Percentiles rank a stretch among this genome's conserved stretches.
Evolutionary conservation across 331 rosid species (phyloP).

Genomic region (Malus hybrid): DNA sequence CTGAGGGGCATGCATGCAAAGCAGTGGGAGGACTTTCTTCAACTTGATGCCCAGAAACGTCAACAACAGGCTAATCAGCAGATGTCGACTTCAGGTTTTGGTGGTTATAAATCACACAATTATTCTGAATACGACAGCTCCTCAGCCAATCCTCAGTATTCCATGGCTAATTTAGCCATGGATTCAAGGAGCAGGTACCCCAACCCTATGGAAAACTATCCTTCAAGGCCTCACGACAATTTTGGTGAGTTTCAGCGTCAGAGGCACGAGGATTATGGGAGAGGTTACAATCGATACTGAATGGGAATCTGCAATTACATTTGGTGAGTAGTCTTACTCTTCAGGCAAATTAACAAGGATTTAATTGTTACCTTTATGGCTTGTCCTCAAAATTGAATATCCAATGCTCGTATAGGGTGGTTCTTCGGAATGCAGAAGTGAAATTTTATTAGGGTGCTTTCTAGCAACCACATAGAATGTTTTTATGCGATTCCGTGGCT

Average conservation of each 20-base stretch:
- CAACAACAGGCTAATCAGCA: slow-evolving; percentile 74
- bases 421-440: slow-evolving; percentile 3
- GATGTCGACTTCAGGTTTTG: slow-evolving; percentile 51
- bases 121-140: slow-evolving; percentile 66
- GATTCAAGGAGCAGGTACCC: slow-evolving; percentile 79
- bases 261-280: slow-evolving; percentile 71
- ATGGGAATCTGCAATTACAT: slow-evolving; percentile 27
- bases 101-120: slow-evolving; percentile 62
- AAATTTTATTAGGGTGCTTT: slow-evolving; percentile 3
- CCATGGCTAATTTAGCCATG: slow-evolving; percentile 46
- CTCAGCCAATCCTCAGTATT: slow-evolving; percentile 48
- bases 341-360: slow-evolving; percentile 22
- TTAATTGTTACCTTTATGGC: slow-evolving; percentile 15
- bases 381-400: slow-evolving; percentile 13
- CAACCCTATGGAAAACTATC: slow-evolving; percentile 50
- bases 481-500: background rate
- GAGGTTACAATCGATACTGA: slow-evolving; percentile 77
- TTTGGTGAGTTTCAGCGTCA: slow-evolving; percentile 66
- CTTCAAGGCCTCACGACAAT: slow-evolving; percentile 69
- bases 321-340: slow-evolving; percentile 68
- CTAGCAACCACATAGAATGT: slow-evolving; percentile 1
- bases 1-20: slow-evolving; percentile 64
- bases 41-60: slow-evolving; percentile 66
- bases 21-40: slow-evolving; percentile 88
- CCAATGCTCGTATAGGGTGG: slow-evolving; percentile 14